A percentile compares a stretch with the other conserved stretches of the same genome.
phyloP scores from a whole-genome alignment of 2,329 filamentous ascomycete species.

The Neopestalotiopsis rosae region DNA sequence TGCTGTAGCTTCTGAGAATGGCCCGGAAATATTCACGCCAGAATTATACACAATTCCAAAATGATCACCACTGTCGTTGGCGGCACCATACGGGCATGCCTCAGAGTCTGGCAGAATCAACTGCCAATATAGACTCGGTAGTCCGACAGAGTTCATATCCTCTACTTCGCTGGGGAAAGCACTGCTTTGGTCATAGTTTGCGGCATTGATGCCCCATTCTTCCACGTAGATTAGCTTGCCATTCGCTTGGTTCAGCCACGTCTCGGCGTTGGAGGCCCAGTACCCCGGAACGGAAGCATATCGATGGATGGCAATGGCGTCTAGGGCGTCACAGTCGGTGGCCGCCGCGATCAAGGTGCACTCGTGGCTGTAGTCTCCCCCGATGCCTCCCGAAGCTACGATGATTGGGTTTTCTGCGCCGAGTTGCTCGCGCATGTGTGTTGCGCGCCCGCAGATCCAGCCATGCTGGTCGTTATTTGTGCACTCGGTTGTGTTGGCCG shows the following conservation, averaged over 20 bases:
- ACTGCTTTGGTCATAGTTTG: constrained; percentile 40
- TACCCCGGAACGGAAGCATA: constrained; percentile 32
- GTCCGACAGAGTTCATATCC: constrained; percentile 34
- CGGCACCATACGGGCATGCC: constrained; percentile 29
- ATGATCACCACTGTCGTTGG: constrained; percentile 26
- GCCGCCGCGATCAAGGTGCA: constrained; percentile 34
- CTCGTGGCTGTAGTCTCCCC: constrained; percentile 36
- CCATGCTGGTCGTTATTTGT: constrained; percentile 25
- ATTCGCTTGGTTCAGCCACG: constrained; percentile 30
- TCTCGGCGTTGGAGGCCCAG: constrained; percentile 29
- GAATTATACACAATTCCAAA: constrained; percentile 30
- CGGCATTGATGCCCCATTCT: constrained; percentile 50
- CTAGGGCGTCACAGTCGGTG: constrained; percentile 34
- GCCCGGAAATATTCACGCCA: constrained; percentile 24
- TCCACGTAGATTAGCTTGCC: constrained; percentile 38
- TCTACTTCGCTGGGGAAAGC: constrained; percentile 33
- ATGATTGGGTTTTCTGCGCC: constrained; percentile 34
- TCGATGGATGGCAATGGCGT: constrained; percentile 34
- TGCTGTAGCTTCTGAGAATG: constrained; percentile 24
- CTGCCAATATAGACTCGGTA: constrained; percentile 41
- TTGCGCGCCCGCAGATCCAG: constrained; percentile 39
- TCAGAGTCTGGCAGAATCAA: constrained; percentile 28
- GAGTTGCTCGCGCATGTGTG: constrained; percentile 30
- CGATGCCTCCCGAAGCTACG: constrained; percentile 37
- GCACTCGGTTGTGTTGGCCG: constrained; percentile 29